Conservation (phyloP, 2,329 filamentous ascomycete species). For the Fusarium multiceps region DNA sequence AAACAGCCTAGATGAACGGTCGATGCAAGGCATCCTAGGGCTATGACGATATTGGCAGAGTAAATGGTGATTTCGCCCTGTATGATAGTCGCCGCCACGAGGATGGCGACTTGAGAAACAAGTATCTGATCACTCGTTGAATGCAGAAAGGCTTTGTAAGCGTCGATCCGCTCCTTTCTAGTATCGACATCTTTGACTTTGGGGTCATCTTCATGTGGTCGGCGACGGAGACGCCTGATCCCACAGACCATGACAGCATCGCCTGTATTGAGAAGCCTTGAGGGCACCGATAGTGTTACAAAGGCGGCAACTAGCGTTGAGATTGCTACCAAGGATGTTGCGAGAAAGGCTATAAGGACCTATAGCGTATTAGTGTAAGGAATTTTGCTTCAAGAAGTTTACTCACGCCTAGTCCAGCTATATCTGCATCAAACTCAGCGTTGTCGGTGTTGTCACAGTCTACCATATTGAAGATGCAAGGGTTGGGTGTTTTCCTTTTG, state of each 20-base stretch:
- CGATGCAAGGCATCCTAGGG: background rate
- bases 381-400: fast-evolving
- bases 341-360: background rate
- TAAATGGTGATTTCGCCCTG: constrained; percentile 3
- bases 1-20: background rate
- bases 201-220: fast-evolving
- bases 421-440: constrained; percentile 1
- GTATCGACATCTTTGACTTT: background rate
- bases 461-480: background rate
- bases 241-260: background rate
- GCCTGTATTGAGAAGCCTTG: background rate
- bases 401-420: constrained; percentile 10
- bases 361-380: fast-evolving
- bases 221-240: fast-evolving
- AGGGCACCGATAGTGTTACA: background rate
- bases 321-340: background rate
- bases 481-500: background rate
- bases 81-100: background rate
- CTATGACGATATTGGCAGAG: constrained; percentile 3
- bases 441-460: background rate
- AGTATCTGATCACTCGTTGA: constrained; percentile 9
- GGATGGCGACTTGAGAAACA: background rate
- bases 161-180: background rate
- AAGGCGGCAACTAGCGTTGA: background rate
- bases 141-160: constrained; percentile 1